Conservation (phyloP, 306 rosid genomes). For the Carpinus viminea region DNA sequence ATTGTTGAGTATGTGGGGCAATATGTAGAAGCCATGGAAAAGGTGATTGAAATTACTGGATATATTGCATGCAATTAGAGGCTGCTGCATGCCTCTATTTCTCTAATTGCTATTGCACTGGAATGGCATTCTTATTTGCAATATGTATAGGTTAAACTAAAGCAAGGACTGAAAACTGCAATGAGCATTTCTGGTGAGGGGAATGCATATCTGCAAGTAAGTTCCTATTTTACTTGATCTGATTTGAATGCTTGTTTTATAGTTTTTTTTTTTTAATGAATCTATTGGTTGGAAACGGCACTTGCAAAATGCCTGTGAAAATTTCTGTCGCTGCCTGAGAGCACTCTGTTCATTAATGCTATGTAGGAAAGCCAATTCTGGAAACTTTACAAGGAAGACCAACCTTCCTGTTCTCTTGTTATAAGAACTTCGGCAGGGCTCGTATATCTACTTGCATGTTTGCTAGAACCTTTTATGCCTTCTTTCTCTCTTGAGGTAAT, state of each 20-base stretch:
- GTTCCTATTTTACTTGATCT: conserved; percentile 10
- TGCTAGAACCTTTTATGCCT: conserved; percentile 91
- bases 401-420: conserved; percentile 68
- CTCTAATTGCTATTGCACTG: conserved; percentile 13
- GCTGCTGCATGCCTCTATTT: neutral
- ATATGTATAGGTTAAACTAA: conserved; percentile 72
- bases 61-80: neutral
- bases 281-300: neutral
- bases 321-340: neutral
- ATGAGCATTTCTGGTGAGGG: conserved; percentile 92
- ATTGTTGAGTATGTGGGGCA: conserved; percentile 67
- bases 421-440: conserved; percentile 88
- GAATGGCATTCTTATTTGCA: conserved; percentile 16
- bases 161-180: conserved; percentile 89
- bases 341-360: conserved; percentile 15
- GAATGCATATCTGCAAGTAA: conserved; percentile 86
- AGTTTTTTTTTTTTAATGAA: neutral
- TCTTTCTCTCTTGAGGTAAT: conserved; percentile 82
- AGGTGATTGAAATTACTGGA: conserved; percentile 46
- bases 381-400: conserved; percentile 80
- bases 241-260: conserved; percentile 2
- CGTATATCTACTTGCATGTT: conserved; percentile 83
- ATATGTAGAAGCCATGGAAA: conserved; percentile 90
- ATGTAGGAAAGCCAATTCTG: conserved; percentile 81
- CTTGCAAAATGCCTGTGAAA: neutral